phyloP scores from a whole-genome alignment of 345 rosid species.

The Citrus medica region DNA sequence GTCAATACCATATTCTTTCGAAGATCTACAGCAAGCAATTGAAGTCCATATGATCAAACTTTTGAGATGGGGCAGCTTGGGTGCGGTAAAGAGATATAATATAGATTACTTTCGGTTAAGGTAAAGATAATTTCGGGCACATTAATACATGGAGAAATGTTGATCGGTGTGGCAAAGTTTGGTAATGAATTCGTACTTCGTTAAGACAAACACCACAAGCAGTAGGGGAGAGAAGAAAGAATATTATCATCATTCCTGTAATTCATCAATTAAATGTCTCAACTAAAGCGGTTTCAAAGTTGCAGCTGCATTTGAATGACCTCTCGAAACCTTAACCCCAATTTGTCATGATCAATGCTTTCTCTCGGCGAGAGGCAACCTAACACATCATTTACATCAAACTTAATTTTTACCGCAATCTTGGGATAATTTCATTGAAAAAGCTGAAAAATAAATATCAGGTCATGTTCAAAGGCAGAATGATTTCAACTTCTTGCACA shows the following conservation, averaged over 20 bases:
- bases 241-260: not conserved
- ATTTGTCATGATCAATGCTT: not conserved
- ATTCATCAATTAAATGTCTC: not conserved
- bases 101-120: not conserved
- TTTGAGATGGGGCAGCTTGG: not conserved
- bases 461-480: not conserved
- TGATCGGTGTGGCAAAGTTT: not conserved
- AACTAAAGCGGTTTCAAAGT: not conserved
- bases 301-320: not conserved
- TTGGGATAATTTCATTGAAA: not conserved
- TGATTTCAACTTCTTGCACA: slow-evolving; percentile 35
- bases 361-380: not conserved
- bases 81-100: not conserved
- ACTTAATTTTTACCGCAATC: not conserved
- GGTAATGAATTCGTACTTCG: not conserved
- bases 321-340: not conserved
- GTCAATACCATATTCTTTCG: not conserved
- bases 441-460: not conserved
- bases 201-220: not conserved
- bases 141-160: not conserved
- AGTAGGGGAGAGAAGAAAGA: not conserved
- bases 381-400: slow-evolving; percentile 3
- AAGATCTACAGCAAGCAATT: not conserved
- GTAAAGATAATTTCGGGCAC: not conserved
- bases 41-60: not conserved